phyloP scores from a whole-genome alignment of 2,329 filamentous ascomycete species.

The Taxawa tesnikishii region DNA sequence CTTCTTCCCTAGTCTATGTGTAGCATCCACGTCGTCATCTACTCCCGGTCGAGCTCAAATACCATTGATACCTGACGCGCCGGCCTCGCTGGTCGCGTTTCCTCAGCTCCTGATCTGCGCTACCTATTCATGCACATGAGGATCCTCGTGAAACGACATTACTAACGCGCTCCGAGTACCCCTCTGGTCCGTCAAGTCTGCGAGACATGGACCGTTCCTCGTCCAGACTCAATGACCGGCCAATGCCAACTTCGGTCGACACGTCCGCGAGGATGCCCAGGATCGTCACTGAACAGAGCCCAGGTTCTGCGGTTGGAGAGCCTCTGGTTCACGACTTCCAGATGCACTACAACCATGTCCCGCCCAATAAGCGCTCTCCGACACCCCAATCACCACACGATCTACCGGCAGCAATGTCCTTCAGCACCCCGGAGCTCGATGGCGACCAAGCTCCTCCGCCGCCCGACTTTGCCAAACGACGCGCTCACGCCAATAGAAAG shows the following conservation, averaged over 20 bases:
- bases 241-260: slow-evolving; percentile 2
- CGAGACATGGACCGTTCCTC: background rate
- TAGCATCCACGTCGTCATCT: background rate
- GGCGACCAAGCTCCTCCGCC: slow-evolving; percentile 4
- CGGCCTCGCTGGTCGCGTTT: too few species aligned
- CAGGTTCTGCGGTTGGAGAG: slow-evolving; percentile 4
- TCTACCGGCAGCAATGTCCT: slow-evolving; percentile 2
- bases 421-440: slow-evolving; percentile 4
- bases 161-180: too few species aligned
- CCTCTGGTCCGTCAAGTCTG: too few species aligned
- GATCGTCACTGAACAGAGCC: slow-evolving; percentile 2
- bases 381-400: background rate
- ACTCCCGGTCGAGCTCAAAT: too few species aligned
- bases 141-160: too few species aligned
- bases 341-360: slow-evolving; percentile 8
- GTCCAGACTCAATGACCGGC: background rate
- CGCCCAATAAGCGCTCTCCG: background rate
- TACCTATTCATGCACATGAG: too few species aligned
- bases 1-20: too few species aligned
- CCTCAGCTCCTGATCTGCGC: too few species aligned
- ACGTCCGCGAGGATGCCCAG: slow-evolving; percentile 2
- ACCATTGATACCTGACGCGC: too few species aligned
- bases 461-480: slow-evolving; percentile 19
- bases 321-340: slow-evolving; percentile 15
- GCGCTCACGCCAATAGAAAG: too few species aligned